Conservation (phyloP, 2,329 filamentous ascomycete species). For the Penicillium corylophilum region DNA sequence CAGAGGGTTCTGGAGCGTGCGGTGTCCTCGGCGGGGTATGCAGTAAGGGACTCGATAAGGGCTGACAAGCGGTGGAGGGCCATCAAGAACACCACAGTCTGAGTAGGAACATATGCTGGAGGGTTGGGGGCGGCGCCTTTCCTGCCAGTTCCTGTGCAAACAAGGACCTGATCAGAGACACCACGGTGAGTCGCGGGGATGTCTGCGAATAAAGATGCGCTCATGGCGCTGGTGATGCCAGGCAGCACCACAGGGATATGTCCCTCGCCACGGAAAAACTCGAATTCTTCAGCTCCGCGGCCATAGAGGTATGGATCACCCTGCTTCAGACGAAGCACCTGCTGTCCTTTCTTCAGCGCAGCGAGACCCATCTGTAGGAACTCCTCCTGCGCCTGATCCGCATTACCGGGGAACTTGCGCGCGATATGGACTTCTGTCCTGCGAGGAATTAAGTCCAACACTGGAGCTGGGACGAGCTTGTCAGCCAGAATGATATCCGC, state of each 20-base stretch:
- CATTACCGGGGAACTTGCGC: constrained; percentile 96
- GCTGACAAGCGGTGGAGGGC: constrained; percentile 79
- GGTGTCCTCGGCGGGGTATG: constrained; percentile 28
- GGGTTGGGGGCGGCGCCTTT: constrained; percentile 82
- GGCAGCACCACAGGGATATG: constrained; percentile 74
- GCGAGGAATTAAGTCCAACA: constrained; percentile 86
- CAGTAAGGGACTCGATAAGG: constrained; percentile 68
- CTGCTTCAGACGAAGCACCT: constrained; percentile 88
- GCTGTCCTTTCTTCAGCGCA: constrained; percentile 67
- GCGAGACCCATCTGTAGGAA: constrained; percentile 75
- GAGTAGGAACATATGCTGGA: constrained; percentile 70
- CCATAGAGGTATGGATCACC: constrained; percentile 97
- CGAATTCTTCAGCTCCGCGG: constrained; percentile 87
- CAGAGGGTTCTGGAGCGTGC: constrained; percentile 48
- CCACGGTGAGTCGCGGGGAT: constrained; percentile 87
- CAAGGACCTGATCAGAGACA: constrained; percentile 85
- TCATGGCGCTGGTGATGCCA: constrained; percentile 84
- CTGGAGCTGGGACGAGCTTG: constrained; percentile 66
- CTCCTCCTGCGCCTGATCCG: constrained; percentile 88
- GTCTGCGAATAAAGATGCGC: constrained; percentile 80
- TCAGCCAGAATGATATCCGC: constrained; percentile 53
- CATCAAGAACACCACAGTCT: constrained; percentile 95
- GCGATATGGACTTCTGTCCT: constrained; percentile 88
- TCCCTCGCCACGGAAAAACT: constrained; percentile 74
- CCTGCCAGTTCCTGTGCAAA: constrained; percentile 95